Evolutionary conservation across 169 alveolate species (phyloP).

Genomic region (Cryptosporidium sp.): DNA sequence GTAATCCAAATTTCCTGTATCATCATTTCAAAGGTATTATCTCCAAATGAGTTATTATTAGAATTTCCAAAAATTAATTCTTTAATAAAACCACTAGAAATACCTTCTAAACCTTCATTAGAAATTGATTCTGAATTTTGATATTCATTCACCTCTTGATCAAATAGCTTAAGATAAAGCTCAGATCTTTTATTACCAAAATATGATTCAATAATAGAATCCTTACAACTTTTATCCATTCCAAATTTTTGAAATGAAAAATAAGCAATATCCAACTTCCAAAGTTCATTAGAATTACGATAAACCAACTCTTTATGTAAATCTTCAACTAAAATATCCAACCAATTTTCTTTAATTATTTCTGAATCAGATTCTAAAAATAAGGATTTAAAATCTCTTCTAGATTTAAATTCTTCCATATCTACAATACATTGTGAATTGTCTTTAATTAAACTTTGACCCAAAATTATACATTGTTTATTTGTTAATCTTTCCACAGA

Average conservation of each 20-base stretch:
- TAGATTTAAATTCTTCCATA: not conserved
- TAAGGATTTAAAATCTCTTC: not conserved
- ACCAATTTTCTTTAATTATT: not conserved
- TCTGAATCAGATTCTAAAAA: not conserved
- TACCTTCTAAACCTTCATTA: not conserved
- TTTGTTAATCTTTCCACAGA: conserved; percentile 33
- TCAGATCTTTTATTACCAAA: conserved; percentile 16
- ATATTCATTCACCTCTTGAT: not conserved
- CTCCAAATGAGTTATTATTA: not conserved
- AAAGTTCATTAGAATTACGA: conserved; percentile 24
- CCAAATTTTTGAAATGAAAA: conserved; percentile 41
- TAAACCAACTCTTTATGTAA: not conserved
- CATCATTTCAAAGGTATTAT: not conserved
- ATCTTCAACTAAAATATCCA: conserved; percentile 42
- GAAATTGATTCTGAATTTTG: not conserved
- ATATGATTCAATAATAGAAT: conserved; percentile 15
- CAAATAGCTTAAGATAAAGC: not conserved
- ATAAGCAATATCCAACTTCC: conserved; percentile 66
- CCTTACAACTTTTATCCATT: conserved; percentile 5
- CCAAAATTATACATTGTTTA: conserved; percentile 50
- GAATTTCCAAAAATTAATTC: not conserved
- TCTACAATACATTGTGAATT: not conserved
- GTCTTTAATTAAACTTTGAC: not conserved
- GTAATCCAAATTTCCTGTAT: conserved; percentile 6
- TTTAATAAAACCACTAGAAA: not conserved